Percentiles rank a stretch among this genome's conserved stretches.
These are phyloP conservation scores for Gleditsia sinensis DNA, from an alignment of 306 rosid species.

Conservation along the genomic window DNA sequence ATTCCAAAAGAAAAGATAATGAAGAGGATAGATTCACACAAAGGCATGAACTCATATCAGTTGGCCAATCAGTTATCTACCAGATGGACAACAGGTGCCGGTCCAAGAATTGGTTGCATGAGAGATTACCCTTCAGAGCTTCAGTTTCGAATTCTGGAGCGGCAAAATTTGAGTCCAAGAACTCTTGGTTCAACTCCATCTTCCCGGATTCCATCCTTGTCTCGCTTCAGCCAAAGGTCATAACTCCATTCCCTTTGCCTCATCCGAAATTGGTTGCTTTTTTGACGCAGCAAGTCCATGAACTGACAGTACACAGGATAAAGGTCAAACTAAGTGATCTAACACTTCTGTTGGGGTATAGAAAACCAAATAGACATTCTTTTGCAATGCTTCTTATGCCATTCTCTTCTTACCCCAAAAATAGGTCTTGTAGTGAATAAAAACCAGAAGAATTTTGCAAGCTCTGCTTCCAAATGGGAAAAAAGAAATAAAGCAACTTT, in stretches of 20 bases:
- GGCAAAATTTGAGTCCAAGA: constrained; percentile 57
- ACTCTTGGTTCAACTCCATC: constrained; percentile 8
- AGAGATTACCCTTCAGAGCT: constrained; percentile 78
- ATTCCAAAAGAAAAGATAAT: constrained; percentile 54
- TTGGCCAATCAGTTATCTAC: constrained; percentile 57
- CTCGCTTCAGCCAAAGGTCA: constrained; percentile 33
- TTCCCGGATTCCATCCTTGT: constrained; percentile 17
- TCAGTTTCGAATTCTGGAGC: constrained; percentile 57
- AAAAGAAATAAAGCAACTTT: constrained; percentile 29
- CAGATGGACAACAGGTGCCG: constrained; percentile 80
- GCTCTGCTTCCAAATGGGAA: constrained; percentile 30
- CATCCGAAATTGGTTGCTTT: neutral
- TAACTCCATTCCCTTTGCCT: constrained; percentile 19
- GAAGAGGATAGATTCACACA: constrained; percentile 59
- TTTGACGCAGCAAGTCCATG: neutral
- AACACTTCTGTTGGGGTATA: neutral
- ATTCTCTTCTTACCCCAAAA: constrained; percentile 27
- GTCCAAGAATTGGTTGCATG: constrained; percentile 84
- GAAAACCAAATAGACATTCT: constrained; percentile 20
- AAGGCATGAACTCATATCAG: constrained; percentile 67
- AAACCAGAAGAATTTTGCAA: constrained; percentile 31
- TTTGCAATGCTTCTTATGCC: constrained; percentile 22
- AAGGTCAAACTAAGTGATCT: neutral
- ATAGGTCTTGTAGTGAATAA: constrained; percentile 34
- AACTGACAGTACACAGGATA: neutral